Conservation (phyloP, 1,284 basidiomycete species). For the Phlebopus sp. region DNA sequence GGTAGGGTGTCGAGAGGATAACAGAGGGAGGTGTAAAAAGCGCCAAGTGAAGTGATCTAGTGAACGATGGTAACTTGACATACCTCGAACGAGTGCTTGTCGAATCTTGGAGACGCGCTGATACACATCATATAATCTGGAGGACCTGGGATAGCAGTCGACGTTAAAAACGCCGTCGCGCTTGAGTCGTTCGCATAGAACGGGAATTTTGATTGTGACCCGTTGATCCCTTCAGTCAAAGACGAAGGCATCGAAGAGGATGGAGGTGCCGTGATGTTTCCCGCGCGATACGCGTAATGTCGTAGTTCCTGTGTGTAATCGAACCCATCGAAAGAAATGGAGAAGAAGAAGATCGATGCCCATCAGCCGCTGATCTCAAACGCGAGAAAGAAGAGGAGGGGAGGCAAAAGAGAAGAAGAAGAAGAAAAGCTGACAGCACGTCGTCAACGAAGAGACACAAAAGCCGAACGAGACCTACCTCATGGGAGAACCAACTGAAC, state of each 20-base stretch:
- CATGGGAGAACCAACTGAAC: slow-evolving; percentile 35
- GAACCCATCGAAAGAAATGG: too few relatives aligned
- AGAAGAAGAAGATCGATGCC: slow-evolving; percentile 5
- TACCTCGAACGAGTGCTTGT: slow-evolving; percentile 35
- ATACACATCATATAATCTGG: slow-evolving; percentile 31
- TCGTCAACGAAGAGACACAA: neutral
- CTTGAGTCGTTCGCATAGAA: slow-evolving; percentile 27
- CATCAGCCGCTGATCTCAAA: slow-evolving; percentile 9
- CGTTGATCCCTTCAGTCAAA: neutral
- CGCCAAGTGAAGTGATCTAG: too few relatives aligned
- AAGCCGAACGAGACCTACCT: slow-evolving; percentile 29
- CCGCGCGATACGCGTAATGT: slow-evolving; percentile 24
- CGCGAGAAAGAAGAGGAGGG: too few relatives aligned
- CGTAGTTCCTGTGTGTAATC: slow-evolving; percentile 29
- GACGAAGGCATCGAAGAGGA: neutral
- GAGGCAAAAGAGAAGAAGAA: neutral
- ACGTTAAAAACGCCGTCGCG: slow-evolving; percentile 23
- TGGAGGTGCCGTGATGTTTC: slow-evolving; percentile 21
- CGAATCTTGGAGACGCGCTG: slow-evolving; percentile 25
- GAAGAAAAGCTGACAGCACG: neutral
- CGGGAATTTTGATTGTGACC: neutral
- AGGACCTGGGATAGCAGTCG: slow-evolving; percentile 11
- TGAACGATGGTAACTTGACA: slow-evolving; percentile 1
- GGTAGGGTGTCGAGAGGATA: neutral
- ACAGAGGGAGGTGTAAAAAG: too few relatives aligned